phyloP scores from a whole-genome alignment of 257 asterid species.

The Leonotis leonurus region DNA sequence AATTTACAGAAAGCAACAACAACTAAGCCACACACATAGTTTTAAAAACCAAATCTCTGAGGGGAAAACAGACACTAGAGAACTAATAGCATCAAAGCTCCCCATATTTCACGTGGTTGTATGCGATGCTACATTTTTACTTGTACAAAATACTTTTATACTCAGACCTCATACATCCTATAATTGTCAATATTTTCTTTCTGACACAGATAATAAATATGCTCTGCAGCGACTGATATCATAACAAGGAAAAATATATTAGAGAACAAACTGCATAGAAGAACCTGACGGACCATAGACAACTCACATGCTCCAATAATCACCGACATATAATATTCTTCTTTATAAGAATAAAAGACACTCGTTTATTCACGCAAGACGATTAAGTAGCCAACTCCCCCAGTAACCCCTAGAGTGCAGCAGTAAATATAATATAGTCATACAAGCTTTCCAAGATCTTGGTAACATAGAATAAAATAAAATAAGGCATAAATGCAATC shows the following conservation, averaged over 20 bases:
- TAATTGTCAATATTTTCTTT: not conserved
- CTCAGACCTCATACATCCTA: not conserved
- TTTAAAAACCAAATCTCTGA: not conserved
- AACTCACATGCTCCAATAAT: slow-evolving; percentile 15
- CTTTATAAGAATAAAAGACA: not conserved
- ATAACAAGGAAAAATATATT: not conserved
- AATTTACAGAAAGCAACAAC: not conserved
- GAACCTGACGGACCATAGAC: not conserved
- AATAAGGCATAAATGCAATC: not conserved
- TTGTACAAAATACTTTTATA: not conserved
- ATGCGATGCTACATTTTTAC: not conserved
- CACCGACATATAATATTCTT: slow-evolving; percentile 6
- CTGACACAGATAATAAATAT: not conserved
- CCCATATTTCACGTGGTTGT: not conserved
- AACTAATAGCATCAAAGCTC: slow-evolving; percentile 2
- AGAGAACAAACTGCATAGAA: not conserved
- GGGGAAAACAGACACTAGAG: not conserved
- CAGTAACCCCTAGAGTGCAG: slow-evolving; percentile 18
- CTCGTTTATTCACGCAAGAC: slow-evolving; percentile 9
- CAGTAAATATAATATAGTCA: slow-evolving; percentile 8
- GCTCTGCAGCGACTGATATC: not conserved
- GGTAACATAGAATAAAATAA: slow-evolving; percentile 3
- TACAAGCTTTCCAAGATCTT: slow-evolving; percentile 22
- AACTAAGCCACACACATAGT: not conserved
- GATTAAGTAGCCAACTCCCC: slow-evolving; percentile 16